Base-by-base conservation (phyloP, 768 basidiomycete species). In the Austroboletus festivus region DNA sequence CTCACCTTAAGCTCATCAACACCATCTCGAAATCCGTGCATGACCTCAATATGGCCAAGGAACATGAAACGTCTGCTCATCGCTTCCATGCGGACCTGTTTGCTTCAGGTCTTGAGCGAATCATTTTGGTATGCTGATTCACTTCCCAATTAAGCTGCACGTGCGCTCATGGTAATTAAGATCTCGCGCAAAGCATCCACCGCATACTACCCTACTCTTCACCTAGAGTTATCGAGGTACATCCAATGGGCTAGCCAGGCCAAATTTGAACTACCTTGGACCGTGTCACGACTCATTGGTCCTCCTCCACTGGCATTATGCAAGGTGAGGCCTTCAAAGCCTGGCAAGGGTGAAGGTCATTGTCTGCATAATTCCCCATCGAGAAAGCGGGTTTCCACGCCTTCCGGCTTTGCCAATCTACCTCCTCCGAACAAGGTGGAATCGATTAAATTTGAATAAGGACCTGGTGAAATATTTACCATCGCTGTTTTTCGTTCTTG, bases 141-240 rank as follows among this genome's bases (percentile, higher is more conserved):
- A 39, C 21, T 18, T 30, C 34, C 11, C 9, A 40, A 12, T 20
- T 15, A 43, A 20, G 24, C 8, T 4, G 24, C 22, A 16, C 30
- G 38, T 46, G 12, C 28, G 28, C 28, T 48, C 37, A 42, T 30
- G 38, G 19, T 42, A 23, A 31, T 13, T 24, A 56, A 98, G 94
- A 91, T 94, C 38, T 82, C 92, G 1, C 88, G 96, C 43, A 97
- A 97, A 68, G 93, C 96, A 15, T 97, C 94, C 16, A 83, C 86
- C 20, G 84, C 86, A 12, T 97, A 96, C 68, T 99, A 99, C 67
- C 92, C 93, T 0, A 86, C 83, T 3, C 79, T 99, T 1, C 96
- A 99, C 67, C 83, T 98, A 34, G 95, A 99, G 68, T 73, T 99
- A 43, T 80, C 93, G 13, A 82, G 93, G 26, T 98, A 97, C 64